phyloP scores from a whole-genome alignment of 108 stramenopile species.

The Licmophora abbreviata region DNA sequence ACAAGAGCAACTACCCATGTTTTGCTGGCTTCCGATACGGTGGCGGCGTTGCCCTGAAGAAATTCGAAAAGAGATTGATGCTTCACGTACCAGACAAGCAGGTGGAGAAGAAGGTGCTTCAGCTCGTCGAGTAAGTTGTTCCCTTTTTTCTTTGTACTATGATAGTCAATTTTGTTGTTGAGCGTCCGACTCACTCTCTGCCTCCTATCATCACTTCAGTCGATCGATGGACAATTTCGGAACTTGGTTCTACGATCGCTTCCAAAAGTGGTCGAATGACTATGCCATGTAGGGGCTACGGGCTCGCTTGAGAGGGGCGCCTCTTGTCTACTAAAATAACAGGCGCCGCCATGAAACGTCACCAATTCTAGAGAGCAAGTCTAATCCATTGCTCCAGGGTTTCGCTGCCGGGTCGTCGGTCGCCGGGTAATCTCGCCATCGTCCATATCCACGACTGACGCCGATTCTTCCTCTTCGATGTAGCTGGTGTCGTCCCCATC shows the following conservation, averaged over 20 bases:
- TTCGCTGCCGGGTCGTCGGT: too few relatives aligned
- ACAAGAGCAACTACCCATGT: constrained; percentile 90
- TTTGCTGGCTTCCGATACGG: constrained; percentile 80
- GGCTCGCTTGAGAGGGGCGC: too few relatives aligned
- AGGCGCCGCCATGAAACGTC: too few relatives aligned
- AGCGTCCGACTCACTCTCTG: too few relatives aligned
- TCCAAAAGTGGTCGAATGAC: constrained; percentile 48
- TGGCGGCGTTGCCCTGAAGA: constrained; percentile 57
- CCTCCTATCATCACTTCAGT: too few relatives aligned
- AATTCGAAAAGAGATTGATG: constrained; percentile 78
- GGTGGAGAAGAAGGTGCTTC: constrained; percentile 52
- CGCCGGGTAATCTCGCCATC: too few relatives aligned
- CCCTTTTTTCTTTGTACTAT: background rate
- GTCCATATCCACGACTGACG: too few relatives aligned
- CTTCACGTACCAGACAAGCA: constrained; percentile 60
- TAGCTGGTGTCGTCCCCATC: too few relatives aligned
- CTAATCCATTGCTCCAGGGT: too few relatives aligned
- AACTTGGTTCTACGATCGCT: constrained; percentile 57
- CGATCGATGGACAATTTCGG: constrained; percentile 50
- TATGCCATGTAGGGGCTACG: constrained; percentile 53
- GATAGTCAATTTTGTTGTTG: background rate
- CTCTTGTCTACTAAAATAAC: too few relatives aligned
- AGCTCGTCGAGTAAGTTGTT: constrained; percentile 35
- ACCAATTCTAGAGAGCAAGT: too few relatives aligned
- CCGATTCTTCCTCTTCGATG: too few relatives aligned